Evolutionary conservation across 2,329 filamentous ascomycete genomes (phyloP).

Genomic region (Fusarium odoratissimum): DNA sequence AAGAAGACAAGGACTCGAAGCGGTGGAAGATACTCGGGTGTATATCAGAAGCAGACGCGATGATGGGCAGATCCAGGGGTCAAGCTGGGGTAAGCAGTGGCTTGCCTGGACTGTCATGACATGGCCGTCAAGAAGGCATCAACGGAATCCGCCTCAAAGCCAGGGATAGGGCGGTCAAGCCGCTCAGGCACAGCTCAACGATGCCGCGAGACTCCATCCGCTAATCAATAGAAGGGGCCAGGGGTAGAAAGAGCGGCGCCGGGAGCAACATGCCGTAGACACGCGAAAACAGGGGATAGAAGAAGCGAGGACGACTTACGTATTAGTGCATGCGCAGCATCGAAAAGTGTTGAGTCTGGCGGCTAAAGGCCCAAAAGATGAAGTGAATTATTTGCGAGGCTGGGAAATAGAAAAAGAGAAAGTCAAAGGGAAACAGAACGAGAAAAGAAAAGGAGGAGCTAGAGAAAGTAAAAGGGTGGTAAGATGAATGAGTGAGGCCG

Average conservation of each 20-base stretch:
- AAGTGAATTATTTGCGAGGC: conserved; percentile 9
- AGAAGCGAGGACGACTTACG: conserved; percentile 31
- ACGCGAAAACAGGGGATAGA: conserved; percentile 35
- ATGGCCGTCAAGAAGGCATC: conserved; percentile 4
- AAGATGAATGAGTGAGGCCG: conserved; percentile 37
- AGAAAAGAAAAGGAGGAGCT: conserved; percentile 1
- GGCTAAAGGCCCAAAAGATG: not conserved
- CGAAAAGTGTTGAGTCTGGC: conserved; percentile 21
- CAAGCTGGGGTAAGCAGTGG: conserved; percentile 36
- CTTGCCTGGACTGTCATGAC: conserved; percentile 25
- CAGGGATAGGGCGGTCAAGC: conserved; percentile 37
- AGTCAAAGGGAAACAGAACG: not conserved
- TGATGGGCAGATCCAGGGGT: conserved; percentile 43
- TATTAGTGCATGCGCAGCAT: conserved; percentile 31
- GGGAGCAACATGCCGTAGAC: conserved; percentile 29
- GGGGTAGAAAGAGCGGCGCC: conserved; percentile 27
- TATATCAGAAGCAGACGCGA: conserved; percentile 29
- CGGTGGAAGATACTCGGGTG: conserved; percentile 36
- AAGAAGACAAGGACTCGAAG: conserved; percentile 23
- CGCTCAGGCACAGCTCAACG: conserved; percentile 34
- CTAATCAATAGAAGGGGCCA: conserved; percentile 37
- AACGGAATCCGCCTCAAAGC: conserved; percentile 13
- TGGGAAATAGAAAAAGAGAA: conserved; percentile 16
- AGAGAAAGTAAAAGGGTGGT: conserved; percentile 14
- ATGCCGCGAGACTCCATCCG: conserved; percentile 30